Base-by-base conservation (phyloP, 495 filamentous ascomycete species). In the Daldinia loculata region DNA sequence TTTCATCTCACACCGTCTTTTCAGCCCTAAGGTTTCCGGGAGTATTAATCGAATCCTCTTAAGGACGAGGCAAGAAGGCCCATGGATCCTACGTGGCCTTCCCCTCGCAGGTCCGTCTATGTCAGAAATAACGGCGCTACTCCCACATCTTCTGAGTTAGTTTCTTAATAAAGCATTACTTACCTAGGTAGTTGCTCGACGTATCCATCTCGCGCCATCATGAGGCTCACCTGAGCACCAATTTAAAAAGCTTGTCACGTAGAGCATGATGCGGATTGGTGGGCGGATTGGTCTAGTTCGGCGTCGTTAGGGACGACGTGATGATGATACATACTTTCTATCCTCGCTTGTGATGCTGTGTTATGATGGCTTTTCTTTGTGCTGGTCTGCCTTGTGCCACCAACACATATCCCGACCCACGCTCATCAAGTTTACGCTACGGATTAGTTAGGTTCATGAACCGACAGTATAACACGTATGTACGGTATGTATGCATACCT, bases 1-100 rank as follows among this genome's bases (percentile, higher is more conserved):
- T 43, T 69, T 66, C 52, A 66, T 73, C 66, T 73, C 66, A 69
- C 66, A 69, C 66, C 66, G 70, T 73, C 66, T 69, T 69, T 62
- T 73, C 66, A 69, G 70, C 65, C 65, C 57, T 65, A 66, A 32
- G 64, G 32, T 53, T n/a, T n/a, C 53, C 48, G 29, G 39, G 53
- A 27, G 39, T 26, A 62, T 65, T 72, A 72, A 61, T 65, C 15
- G 43, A 68, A 72, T 72, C 65, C 70, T 72, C 51, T 69, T 72
- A 69, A 72, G 65, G 41, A 38, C 17, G 51, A 69, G 50, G 19
- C 22, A 34, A 53, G 62, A 41, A 22, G 34, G 55, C 32, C 66
- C 70, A 55, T 30, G 51, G 51, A 60, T 45, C 57, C 62, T 61
- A 61, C 48, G 26, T 56, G 61, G 61, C 48, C 61, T 65, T 34